These are phyloP conservation scores for Candida ulmi DNA, from an alignment of 805 yeast genomes.

Conservation along the genomic window DNA sequence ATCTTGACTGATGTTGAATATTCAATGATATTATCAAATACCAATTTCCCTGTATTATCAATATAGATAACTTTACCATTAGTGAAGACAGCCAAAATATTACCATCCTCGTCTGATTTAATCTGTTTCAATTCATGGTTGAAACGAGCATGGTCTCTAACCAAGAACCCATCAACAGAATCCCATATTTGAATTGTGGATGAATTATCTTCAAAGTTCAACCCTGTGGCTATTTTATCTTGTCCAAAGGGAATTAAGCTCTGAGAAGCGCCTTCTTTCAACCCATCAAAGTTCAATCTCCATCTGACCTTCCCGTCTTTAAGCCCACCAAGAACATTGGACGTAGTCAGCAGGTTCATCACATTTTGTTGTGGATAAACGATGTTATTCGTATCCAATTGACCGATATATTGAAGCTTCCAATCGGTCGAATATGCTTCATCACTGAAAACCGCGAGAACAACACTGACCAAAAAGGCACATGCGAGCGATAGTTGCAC, in stretches of 20 bases:
- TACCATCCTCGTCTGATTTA: neutral
- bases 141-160: constrained; percentile 9
- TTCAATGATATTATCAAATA: constrained; percentile 4
- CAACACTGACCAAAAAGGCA: neutral
- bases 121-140: constrained; percentile 5
- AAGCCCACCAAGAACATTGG: constrained; percentile 28
- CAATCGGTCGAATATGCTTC: constrained; percentile 54
- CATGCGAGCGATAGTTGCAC: neutral
- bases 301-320: constrained; percentile 30
- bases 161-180: constrained; percentile 10
- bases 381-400: constrained; percentile 20
- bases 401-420: constrained; percentile 43
- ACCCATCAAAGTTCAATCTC: constrained; percentile 23
- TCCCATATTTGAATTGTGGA: constrained; percentile 19
- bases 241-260: constrained; percentile 7
- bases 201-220: constrained; percentile 13
- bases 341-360: constrained; percentile 24
- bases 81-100: constrained; percentile 7
- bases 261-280: constrained; percentile 12
- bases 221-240: constrained; percentile 14
- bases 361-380: constrained; percentile 12
- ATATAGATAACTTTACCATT: constrained; percentile 10
- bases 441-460: constrained; percentile 33
- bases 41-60: constrained; percentile 1
- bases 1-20: constrained; percentile 5